A percentile compares a stretch with the other conserved stretches of the same genome.
Evolutionary conservation across 768 basidiomycete genomes (phyloP).

Genomic region (Podaxis sp.): DNA sequence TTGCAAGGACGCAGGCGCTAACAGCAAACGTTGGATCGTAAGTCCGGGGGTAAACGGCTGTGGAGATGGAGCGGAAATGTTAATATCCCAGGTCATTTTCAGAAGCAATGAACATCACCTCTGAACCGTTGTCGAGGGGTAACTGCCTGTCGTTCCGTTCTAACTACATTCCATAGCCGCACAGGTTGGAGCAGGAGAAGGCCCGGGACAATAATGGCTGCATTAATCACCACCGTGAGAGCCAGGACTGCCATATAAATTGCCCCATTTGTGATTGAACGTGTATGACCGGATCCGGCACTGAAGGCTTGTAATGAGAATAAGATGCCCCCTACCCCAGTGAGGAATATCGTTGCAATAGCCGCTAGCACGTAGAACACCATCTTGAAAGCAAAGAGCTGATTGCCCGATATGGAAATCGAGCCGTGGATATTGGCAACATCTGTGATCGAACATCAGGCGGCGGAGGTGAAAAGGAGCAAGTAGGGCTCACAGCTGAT

Average conservation of each 20-base stretch:
- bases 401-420: constrained; percentile 61
- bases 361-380: constrained; percentile 57
- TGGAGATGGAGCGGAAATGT: constrained; percentile 7
- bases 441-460: constrained; percentile 34
- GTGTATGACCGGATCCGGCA: constrained; percentile 30
- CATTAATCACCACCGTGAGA: constrained; percentile 55
- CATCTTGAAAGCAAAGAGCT: constrained; percentile 59
- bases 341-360: constrained; percentile 58
- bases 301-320: constrained; percentile 64
- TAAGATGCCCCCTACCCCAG: constrained; percentile 65
- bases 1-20: constrained; percentile 61
- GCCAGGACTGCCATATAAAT: constrained; percentile 68
- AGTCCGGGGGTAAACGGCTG: constrained; percentile 67
- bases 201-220: constrained; percentile 70
- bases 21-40: constrained; percentile 71
- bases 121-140: constrained; percentile 81
- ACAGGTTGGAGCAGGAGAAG: constrained; percentile 71
- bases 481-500: constrained; percentile 50
- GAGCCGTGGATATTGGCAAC: constrained; percentile 52
- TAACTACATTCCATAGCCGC: constrained; percentile 55
- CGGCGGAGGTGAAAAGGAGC: constrained; percentile 1
- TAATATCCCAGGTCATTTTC: constrained; percentile 11
- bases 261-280: constrained; percentile 62
- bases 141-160: constrained; percentile 54
- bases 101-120: constrained; percentile 40